Conservation (phyloP, 2,329 filamentous ascomycete species). For the Neoarthrinium moseri region DNA sequence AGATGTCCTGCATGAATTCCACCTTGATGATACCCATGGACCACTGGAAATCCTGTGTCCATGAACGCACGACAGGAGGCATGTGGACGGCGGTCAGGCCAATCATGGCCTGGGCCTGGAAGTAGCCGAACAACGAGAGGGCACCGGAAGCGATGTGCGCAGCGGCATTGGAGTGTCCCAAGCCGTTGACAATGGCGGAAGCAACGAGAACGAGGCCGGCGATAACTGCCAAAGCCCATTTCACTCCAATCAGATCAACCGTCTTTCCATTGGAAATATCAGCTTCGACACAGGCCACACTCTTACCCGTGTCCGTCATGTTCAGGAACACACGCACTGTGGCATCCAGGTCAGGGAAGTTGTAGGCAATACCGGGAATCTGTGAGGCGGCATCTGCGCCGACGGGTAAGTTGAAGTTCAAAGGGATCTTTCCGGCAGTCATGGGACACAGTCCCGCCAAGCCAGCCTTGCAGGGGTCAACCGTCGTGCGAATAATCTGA, state of each 20-base stretch:
- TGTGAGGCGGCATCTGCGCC: conserved; percentile 51
- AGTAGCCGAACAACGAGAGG: conserved; percentile 80
- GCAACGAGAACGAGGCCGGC: conserved; percentile 73
- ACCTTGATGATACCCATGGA: conserved; percentile 86
- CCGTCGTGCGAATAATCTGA: conserved; percentile 60
- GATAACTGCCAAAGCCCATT: conserved; percentile 78
- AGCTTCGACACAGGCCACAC: conserved; percentile 77
- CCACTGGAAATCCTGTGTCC: conserved; percentile 93
- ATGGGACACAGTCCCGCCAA: conserved; percentile 85
- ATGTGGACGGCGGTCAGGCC: conserved; percentile 73
- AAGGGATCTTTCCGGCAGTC: conserved; percentile 77
- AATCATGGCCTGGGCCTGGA: conserved; percentile 82
- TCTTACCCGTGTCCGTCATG: conserved; percentile 52
- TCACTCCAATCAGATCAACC: conserved; percentile 76
- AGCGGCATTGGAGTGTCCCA: conserved; percentile 83
- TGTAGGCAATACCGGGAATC: conserved; percentile 78
- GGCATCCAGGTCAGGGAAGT: conserved; percentile 79
- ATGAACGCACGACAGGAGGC: conserved; percentile 77
- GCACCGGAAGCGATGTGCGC: conserved; percentile 85
- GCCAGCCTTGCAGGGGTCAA: conserved; percentile 74
- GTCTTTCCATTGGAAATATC: conserved; percentile 81
- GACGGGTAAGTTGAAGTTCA: conserved; percentile 67
- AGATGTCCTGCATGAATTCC: conserved; percentile 73
- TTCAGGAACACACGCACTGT: conserved; percentile 74
- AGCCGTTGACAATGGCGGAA: conserved; percentile 77